Evolutionary conservation across 805 yeast genomes (phyloP), one percentile per base, ranked within the genome.

Genomic region (Kregervanrija delftensis): DNA sequence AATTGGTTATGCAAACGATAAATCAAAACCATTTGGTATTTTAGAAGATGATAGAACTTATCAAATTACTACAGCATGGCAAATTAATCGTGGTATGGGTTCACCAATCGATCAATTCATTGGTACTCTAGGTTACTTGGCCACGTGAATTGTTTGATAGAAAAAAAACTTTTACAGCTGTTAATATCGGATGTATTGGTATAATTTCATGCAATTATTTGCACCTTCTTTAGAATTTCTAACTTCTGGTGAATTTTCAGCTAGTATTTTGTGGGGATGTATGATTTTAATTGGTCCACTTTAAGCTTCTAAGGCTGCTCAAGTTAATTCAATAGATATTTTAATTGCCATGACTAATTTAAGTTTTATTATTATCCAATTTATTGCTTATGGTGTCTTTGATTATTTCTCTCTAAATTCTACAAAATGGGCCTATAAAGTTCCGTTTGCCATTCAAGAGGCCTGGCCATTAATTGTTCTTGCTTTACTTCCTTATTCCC

Each of bases 361-460:
- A 42, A 71, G 79, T 55, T 77, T 79, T 78, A 72, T 71, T 35
- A 54, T 74, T 49, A 85, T 85, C 38, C 83, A 77, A 54, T 64
- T 80, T 35, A 61, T 79, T 43, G 68, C 77, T 6, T 60, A 78
- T 11, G 81, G 83, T 46, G 73, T 79, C n/a, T 60, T 69, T 50
- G 66, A 65, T 49, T 51, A 45, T 5, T 49, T 32, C 16, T 30
- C 48, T 11, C n/a, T 33, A 4, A 41, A 47, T 30, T 12, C 30
- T 8, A 37, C 48, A 2, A 33, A 49, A 40, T 44, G 48, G 54
- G 52, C 51, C 12, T 49, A 49, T 36, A 66, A 69, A 45, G 63
- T 76, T 37, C 83, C 84, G 8, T 76, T 74, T 55, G 82, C 79
- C 3, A 48, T 78, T 11, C 83, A 79, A 60, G 79, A 83, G 83